Evolutionary conservation across 768 basidiomycete genomes (phyloP).

Genomic region (Lyophyllum semitale): DNA sequence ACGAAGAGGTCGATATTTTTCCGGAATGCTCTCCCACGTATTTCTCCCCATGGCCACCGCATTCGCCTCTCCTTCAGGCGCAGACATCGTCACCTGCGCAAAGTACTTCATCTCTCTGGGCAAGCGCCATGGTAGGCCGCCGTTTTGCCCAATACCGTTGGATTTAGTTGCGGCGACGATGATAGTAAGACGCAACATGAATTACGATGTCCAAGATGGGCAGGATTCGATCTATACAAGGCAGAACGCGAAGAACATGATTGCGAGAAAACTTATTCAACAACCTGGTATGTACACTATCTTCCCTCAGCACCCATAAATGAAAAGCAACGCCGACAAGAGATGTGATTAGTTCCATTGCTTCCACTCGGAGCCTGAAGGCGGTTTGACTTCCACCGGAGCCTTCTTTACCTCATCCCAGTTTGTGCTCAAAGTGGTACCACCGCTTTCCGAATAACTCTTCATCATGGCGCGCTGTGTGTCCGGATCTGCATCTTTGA

Average conservation of each 20-base stretch:
- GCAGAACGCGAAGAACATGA: neutral
- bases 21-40: conserved; percentile 97
- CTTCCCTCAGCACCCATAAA: neutral
- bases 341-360: conserved; percentile 56
- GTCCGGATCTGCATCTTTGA: conserved; percentile 87
- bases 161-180: conserved; percentile 89
- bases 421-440: conserved; percentile 93
- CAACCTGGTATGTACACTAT: neutral
- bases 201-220: neutral
- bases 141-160: conserved; percentile 85
- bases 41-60: conserved; percentile 93
- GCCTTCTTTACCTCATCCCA: conserved; percentile 86
- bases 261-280: neutral
- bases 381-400: conserved; percentile 78
- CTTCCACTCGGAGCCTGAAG: conserved; percentile 82
- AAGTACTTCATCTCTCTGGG: conserved; percentile 93
- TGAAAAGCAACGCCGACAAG: neutral
- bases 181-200: conserved; percentile 77
- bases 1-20: conserved; percentile 77
- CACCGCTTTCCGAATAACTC: conserved; percentile 92
- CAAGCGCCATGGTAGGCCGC: conserved; percentile 84
- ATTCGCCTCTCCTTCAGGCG: conserved; percentile 60
- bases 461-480: conserved; percentile 97
- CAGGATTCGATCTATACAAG: neutral
- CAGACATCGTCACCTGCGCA: conserved; percentile 69